Percentiles rank a stretch among this genome's conserved stretches.
phyloP scores from a whole-genome alignment of 352 stramenopile species.

The Discostella stelligera region DNA sequence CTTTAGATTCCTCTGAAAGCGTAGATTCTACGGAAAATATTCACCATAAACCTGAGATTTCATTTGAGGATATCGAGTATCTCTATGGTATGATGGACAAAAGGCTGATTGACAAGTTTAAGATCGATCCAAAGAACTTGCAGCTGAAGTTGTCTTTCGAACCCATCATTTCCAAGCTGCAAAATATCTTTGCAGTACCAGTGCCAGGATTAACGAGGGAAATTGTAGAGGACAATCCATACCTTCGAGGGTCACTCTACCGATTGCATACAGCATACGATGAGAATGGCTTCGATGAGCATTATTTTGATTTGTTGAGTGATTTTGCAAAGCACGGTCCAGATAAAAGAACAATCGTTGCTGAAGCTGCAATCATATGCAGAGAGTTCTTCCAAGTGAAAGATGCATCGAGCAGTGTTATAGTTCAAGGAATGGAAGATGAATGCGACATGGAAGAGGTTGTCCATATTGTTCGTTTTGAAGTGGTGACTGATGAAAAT shows the following conservation, averaged over 20 bases:
- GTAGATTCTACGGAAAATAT: background rate
- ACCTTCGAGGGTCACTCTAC: slow-evolving; percentile 17
- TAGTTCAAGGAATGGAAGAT: slow-evolving; percentile 45
- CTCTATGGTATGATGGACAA: slow-evolving; percentile 29
- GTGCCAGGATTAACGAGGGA: slow-evolving; percentile 27
- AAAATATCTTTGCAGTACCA: slow-evolving; percentile 26
- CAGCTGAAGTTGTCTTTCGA: slow-evolving; percentile 19
- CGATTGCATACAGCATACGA: slow-evolving; percentile 25
- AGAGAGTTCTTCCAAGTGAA: slow-evolving; percentile 50
- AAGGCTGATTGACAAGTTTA: slow-evolving; percentile 12
- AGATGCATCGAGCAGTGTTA: slow-evolving; percentile 9
- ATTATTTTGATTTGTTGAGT: slow-evolving; percentile 29
- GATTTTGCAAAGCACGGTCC: slow-evolving; percentile 23
- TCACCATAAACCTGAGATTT: background rate
- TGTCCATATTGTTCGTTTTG: slow-evolving; percentile 52
- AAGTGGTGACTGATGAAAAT: slow-evolving; percentile 30
- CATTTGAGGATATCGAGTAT: slow-evolving; percentile 17
- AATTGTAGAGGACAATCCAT: slow-evolving; percentile 29
- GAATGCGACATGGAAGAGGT: slow-evolving; percentile 31
- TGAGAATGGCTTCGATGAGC: slow-evolving; percentile 26
- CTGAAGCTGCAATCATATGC: slow-evolving; percentile 33
- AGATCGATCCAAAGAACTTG: slow-evolving; percentile 9
- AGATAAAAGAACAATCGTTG: slow-evolving; percentile 30
- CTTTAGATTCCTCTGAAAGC: slow-evolving; percentile 14
- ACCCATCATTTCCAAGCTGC: slow-evolving; percentile 12